These are phyloP conservation scores for Fusarium pseudocircinatum DNA, from an alignment of 2,329 filamentous ascomycete genomes.

Conservation along the genomic window DNA sequence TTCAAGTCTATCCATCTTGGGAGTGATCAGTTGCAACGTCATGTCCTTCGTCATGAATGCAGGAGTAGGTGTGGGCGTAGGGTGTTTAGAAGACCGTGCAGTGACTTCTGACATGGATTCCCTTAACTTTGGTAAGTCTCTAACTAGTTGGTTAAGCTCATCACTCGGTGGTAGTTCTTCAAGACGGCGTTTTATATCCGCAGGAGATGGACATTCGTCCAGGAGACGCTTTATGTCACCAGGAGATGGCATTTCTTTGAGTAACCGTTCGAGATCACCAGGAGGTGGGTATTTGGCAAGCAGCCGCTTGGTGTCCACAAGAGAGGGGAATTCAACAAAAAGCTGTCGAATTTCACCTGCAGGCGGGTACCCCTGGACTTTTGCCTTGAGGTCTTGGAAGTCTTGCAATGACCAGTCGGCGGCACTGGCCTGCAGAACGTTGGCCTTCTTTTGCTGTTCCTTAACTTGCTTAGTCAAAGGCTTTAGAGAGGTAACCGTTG, in stretches of 20 bases:
- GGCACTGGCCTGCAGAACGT: not conserved
- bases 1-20: constrained; percentile 13
- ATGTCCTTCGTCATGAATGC: constrained; percentile 10
- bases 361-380: constrained; percentile 7
- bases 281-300: not conserved
- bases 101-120: not conserved
- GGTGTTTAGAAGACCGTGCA: not conserved
- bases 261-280: not conserved
- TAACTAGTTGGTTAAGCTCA: constrained; percentile 7
- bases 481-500: not conserved
- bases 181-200: constrained; percentile 2
- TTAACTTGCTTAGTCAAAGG: not conserved
- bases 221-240: not conserved
- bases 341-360: not conserved
- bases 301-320: not conserved
- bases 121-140: constrained; percentile 2
- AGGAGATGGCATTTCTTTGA: not conserved
- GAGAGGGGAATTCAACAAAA: not conserved
- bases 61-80: not conserved
- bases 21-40: constrained; percentile 10
- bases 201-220: not conserved
- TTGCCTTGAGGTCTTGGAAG: not conserved
- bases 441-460: constrained; percentile 8
- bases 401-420: not conserved
- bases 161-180: constrained; percentile 8